Conservation (phyloP, 2,329 filamentous ascomycete genomes). For the Aspergillus intermedius region DNA sequence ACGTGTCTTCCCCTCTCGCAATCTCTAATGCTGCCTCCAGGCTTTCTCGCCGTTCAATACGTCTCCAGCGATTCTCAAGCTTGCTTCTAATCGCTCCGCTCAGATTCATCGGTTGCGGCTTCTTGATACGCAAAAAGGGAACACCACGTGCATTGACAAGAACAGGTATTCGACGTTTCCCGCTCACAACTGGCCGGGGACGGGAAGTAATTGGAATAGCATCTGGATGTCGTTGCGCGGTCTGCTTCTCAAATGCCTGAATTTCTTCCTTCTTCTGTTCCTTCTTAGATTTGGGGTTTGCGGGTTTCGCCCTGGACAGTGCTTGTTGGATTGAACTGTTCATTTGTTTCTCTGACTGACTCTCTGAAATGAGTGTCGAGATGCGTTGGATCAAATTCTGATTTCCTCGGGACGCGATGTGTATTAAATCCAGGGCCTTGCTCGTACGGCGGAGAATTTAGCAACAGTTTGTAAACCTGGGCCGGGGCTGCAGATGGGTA, state of each 20-base stretch:
- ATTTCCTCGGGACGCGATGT: slow-evolving; percentile 26
- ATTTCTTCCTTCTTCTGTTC: slow-evolving; percentile 19
- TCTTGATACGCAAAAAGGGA: slow-evolving; percentile 40
- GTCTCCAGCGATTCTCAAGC: slow-evolving; percentile 27
- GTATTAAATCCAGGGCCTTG: slow-evolving; percentile 34
- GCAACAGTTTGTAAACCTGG: not conserved
- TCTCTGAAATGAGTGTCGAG: slow-evolving; percentile 20
- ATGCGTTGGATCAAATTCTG: slow-evolving; percentile 18
- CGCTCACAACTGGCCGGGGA: slow-evolving; percentile 26
- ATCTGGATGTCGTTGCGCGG: slow-evolving; percentile 27
- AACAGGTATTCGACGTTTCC: slow-evolving; percentile 34
- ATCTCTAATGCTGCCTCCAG: slow-evolving; percentile 25
- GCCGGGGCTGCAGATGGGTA: slow-evolving; percentile 10
- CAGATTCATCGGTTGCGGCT: slow-evolving; percentile 37
- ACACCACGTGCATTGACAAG: slow-evolving; percentile 38
- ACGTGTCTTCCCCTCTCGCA: slow-evolving; percentile 36
- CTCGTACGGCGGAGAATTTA: slow-evolving; percentile 1
- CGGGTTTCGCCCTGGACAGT: slow-evolving; percentile 8
- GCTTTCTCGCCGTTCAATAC: slow-evolving; percentile 26
- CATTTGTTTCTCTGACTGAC: slow-evolving; percentile 14
- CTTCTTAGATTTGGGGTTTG: slow-evolving; percentile 17
- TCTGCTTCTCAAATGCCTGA: slow-evolving; percentile 20
- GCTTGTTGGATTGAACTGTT: slow-evolving; percentile 16
- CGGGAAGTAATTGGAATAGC: slow-evolving; percentile 29
- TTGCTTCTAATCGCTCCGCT: slow-evolving; percentile 32